A percentile compares a stretch with the other conserved stretches of the same genome.
Conservation (phyloP, 495 filamentous ascomycete species). For the Daldinia loculata region DNA sequence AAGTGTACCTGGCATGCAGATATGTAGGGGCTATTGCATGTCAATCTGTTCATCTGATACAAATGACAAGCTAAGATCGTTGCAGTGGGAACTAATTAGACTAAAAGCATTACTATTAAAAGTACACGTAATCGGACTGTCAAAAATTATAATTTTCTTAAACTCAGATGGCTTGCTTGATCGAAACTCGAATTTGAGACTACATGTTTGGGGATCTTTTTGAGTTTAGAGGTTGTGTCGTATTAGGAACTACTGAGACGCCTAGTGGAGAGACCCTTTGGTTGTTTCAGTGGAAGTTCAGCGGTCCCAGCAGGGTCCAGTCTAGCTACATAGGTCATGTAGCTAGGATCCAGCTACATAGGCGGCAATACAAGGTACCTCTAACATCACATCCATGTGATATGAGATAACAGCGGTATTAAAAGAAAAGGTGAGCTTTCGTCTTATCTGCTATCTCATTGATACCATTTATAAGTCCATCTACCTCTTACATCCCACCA, state of each 20-base stretch:
- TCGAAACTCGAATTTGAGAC: background rate
- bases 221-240: background rate
- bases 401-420: background rate
- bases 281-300: no score
- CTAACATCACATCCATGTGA: no score
- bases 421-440: background rate
- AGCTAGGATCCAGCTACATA: no score
- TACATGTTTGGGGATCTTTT: background rate
- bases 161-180: background rate
- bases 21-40: background rate
- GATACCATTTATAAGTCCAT: background rate
- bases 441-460: background rate
- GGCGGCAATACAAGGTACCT: no score
- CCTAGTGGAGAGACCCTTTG: no score
- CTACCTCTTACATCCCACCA: no score
- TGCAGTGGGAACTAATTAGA: background rate
- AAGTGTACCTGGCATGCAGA: no score
- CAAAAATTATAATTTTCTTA: background rate
- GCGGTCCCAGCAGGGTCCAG: no score
- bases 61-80: background rate
- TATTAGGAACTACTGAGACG: background rate
- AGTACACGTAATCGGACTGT: background rate
- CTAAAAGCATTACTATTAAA: background rate
- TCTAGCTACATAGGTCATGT: background rate
- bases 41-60: background rate